Conservation (phyloP, 1,284 basidiomycete genomes). For the Ustilago loliicola region DNA sequence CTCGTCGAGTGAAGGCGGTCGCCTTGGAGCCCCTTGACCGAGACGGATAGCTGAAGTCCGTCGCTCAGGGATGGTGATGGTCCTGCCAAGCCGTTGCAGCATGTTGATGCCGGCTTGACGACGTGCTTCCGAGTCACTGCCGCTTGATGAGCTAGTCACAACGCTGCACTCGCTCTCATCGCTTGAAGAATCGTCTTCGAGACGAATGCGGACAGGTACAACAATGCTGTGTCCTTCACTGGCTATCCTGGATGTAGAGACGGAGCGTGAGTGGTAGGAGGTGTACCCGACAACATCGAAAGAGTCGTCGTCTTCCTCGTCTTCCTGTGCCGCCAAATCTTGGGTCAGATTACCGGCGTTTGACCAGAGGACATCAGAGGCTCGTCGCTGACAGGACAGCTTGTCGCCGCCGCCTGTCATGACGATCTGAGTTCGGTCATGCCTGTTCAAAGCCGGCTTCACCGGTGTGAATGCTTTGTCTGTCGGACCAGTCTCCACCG, state of each 20-base stretch:
- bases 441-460: slow-evolving; percentile 20
- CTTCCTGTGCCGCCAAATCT: not conserved
- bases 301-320: slow-evolving; percentile 6
- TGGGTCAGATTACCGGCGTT: slow-evolving; percentile 2
- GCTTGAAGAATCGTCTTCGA: slow-evolving; percentile 42
- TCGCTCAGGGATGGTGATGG: slow-evolving; percentile 23
- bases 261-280: slow-evolving; percentile 15
- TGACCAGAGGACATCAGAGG: not conserved
- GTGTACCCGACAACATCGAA: slow-evolving; percentile 32
- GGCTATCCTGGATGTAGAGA: not conserved
- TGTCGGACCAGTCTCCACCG: not conserved
- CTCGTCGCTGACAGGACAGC: not conserved
- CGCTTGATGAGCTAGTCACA: slow-evolving; percentile 15
- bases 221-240: slow-evolving; percentile 23
- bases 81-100: slow-evolving; percentile 26
- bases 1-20: slow-evolving; percentile 43
- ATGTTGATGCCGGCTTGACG: slow-evolving; percentile 33
- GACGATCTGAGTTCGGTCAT: slow-evolving; percentile 24
- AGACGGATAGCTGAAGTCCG: slow-evolving; percentile 17
- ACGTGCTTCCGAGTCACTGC: slow-evolving; percentile 37
- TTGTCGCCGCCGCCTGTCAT: slow-evolving; percentile 20
- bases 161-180: slow-evolving; percentile 37
- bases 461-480: not conserved
- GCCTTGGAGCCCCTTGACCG: slow-evolving; percentile 24
- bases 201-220: slow-evolving; percentile 24